These are phyloP conservation scores for Penicillium soppii DNA, from an alignment of 495 filamentous ascomycete species.

Conservation along the genomic window DNA sequence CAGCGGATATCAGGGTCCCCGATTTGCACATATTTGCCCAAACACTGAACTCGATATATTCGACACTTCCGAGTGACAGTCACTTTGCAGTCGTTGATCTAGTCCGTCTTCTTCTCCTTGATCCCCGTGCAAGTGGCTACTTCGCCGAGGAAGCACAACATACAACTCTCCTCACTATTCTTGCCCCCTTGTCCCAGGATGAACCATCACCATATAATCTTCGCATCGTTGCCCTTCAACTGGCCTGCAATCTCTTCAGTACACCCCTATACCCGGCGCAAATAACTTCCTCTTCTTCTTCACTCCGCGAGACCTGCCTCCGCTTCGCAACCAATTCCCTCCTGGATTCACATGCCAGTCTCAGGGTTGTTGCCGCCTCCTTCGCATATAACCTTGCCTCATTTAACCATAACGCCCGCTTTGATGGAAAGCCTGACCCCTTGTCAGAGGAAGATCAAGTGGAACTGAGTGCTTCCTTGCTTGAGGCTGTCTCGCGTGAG, in stretches of 20 bases:
- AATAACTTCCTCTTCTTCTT: conserved; percentile 31
- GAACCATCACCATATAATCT: conserved; percentile 71
- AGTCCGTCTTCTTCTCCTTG: conserved; percentile 70
- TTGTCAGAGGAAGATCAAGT: conserved; percentile 70
- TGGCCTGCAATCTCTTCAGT: conserved; percentile 63
- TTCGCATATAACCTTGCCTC: conserved; percentile 80
- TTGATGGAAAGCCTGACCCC: conserved; percentile 54
- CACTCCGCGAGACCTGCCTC: conserved; percentile 36
- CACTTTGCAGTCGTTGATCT: conserved; percentile 82
- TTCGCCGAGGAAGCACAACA: conserved; percentile 74
- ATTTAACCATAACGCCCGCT: conserved; percentile 64
- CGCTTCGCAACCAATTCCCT: conserved; percentile 53
- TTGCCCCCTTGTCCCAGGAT: conserved; percentile 54
- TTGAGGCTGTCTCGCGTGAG: conserved; percentile 73
- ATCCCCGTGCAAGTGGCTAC: conserved; percentile 81
- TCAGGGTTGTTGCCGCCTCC: conserved; percentile 75
- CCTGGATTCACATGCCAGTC: conserved; percentile 50
- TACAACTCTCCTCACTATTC: conserved; percentile 60
- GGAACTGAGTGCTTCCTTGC: conserved; percentile 70
- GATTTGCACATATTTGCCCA: conserved; percentile 46
- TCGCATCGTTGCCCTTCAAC: conserved; percentile 72
- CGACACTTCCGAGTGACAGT: conserved; percentile 40
- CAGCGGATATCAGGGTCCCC: conserved; percentile 50
- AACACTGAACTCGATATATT: conserved; percentile 29
- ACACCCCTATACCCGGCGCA: conserved; percentile 49